Percentiles rank a stretch among this genome's conserved stretches.
phyloP scores from a whole-genome alignment of 1,284 basidiomycete genomes.

The Xerocomus minutiporus region DNA sequence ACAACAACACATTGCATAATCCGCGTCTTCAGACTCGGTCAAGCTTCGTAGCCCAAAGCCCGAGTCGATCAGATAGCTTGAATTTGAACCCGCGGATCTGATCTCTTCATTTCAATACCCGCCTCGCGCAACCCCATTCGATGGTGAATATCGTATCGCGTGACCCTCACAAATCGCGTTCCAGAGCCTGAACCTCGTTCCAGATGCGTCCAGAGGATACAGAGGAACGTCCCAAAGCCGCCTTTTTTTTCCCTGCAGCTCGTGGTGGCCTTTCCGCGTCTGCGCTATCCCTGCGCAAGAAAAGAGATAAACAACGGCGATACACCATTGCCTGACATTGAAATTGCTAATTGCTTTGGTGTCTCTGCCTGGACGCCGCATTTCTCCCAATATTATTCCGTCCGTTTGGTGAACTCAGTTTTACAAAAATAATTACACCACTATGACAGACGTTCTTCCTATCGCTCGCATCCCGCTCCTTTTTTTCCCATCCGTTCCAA shows the following conservation, averaged over 20 bases:
- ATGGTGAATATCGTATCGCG: constrained; percentile 5
- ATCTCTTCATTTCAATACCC: constrained; percentile 18
- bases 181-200: constrained; percentile 1
- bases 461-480: constrained; percentile 1
- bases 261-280: background rate
- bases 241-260: background rate
- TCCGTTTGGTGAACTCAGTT: constrained; percentile 21
- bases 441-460: constrained; percentile 17
- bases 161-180: background rate
- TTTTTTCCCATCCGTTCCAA: background rate
- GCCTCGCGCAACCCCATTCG: constrained; percentile 22
- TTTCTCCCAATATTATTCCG: constrained; percentile 16
- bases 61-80: constrained; percentile 14
- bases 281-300: constrained; percentile 5
- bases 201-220: background rate
- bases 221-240: background rate
- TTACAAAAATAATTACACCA: constrained; percentile 34
- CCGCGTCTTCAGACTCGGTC: too few species aligned
- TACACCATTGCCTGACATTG: constrained; percentile 5
- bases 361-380: constrained; percentile 4
- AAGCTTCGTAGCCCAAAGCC: constrained; percentile 15
- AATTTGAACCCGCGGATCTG: constrained; percentile 31
- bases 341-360: constrained; percentile 18
- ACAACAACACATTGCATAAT: too few species aligned
- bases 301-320: constrained; percentile 5